Conservation (phyloP, 495 filamentous ascomycete genomes). For the Thermochaetoides thermophila region DNA sequence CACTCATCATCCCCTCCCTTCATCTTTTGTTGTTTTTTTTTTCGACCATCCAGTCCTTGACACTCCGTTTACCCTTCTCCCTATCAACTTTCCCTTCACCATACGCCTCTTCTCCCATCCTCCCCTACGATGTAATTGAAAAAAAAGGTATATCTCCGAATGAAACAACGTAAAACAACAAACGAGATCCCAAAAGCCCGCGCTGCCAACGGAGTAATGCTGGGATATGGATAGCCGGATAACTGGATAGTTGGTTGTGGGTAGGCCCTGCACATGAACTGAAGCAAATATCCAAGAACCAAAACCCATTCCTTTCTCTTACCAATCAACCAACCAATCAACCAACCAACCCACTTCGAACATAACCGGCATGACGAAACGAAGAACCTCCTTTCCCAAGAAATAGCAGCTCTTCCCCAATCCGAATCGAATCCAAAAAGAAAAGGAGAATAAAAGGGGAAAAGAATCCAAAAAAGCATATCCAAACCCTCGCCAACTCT, state of each 20-base stretch:
- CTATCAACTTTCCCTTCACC: background rate
- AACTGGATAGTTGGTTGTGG: no score
- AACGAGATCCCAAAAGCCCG: slow-evolving; percentile 1
- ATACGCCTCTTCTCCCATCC: background rate
- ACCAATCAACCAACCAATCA: no score
- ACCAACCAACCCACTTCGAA: no score
- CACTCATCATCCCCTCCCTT: no score
- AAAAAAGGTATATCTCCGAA: background rate
- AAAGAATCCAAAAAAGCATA: background rate
- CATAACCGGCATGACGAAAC: no score
- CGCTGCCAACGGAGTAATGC: slow-evolving; percentile 1
- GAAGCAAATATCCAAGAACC: no score
- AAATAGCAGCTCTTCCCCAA: slow-evolving; percentile 14
- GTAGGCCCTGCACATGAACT: no score
- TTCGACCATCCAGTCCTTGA: no score
- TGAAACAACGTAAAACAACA: no score
- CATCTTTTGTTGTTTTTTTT: no score
- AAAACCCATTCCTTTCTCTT: no score
- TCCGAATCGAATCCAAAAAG: slow-evolving; percentile 7
- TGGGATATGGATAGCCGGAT: background rate
- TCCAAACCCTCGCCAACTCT: background rate
- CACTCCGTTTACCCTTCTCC: background rate
- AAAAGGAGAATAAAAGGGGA: slow-evolving; percentile 1
- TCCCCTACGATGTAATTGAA: background rate
- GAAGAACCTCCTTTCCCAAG: no score